A percentile compares a stretch with the other conserved stretches of the same genome.
These are phyloP conservation scores for Wickerhamomyces bovis DNA, from an alignment of 805 yeast species.

Conservation along the genomic window DNA sequence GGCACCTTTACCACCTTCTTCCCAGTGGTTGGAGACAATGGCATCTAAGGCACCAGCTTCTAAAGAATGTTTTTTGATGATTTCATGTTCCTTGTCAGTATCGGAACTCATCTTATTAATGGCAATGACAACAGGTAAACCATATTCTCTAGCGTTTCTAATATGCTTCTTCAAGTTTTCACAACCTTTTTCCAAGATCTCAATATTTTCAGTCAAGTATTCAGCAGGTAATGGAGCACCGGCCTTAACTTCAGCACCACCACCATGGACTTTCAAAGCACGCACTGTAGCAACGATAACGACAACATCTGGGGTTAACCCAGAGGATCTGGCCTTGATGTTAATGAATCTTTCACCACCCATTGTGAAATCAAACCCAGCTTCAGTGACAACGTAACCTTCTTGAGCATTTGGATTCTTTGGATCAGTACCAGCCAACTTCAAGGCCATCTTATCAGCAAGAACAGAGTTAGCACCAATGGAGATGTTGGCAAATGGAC, in stretches of 20 bases:
- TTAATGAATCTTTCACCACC: slow-evolving; percentile 95
- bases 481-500: slow-evolving; percentile 96
- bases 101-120: slow-evolving; percentile 85
- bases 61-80: slow-evolving; percentile 72
- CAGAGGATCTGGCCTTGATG: slow-evolving; percentile 91
- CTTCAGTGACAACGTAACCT: slow-evolving; percentile 82
- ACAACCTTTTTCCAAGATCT: slow-evolving; percentile 70
- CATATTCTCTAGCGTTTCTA: slow-evolving; percentile 73
- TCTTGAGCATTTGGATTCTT: slow-evolving; percentile 35
- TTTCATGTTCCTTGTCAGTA: slow-evolving; percentile 70
- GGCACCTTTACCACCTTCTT: slow-evolving; percentile 91
- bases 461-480: slow-evolving; percentile 94
- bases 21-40: slow-evolving; percentile 90
- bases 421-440: slow-evolving; percentile 57
- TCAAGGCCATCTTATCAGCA: slow-evolving; percentile 84
- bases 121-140: slow-evolving; percentile 92
- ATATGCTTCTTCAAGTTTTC: slow-evolving; percentile 89
- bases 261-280: slow-evolving; percentile 96
- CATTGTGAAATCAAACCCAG: slow-evolving; percentile 88
- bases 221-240: slow-evolving; percentile 82
- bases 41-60: slow-evolving; percentile 94
- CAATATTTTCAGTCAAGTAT: slow-evolving; percentile 77
- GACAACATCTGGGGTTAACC: slow-evolving; percentile 81
- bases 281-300: slow-evolving; percentile 94
- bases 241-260: slow-evolving; percentile 94